A percentile compares a stretch with the other conserved stretches of the same genome.
Conservation (phyloP, 2,329 filamentous ascomycete species). For the Grosmannia serpens region DNA sequence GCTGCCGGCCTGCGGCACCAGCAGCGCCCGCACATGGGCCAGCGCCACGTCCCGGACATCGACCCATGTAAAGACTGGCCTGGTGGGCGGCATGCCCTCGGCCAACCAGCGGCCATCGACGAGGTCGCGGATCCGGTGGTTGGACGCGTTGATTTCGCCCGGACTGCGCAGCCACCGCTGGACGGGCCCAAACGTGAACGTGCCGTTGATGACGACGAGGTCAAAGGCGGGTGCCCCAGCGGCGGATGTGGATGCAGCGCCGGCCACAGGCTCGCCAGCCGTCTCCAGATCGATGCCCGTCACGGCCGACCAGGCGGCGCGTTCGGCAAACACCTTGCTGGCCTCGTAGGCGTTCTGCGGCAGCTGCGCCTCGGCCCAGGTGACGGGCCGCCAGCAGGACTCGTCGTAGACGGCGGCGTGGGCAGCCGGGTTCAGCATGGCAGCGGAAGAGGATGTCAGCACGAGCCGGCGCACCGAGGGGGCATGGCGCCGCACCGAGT, state of each 20-base stretch:
- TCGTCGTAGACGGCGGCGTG: slow-evolving; percentile 29
- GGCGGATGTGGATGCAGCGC: not conserved
- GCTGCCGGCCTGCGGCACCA: slow-evolving; percentile 43
- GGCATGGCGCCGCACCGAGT: slow-evolving; percentile 31
- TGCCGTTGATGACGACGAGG: slow-evolving; percentile 49
- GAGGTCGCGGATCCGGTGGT: slow-evolving; percentile 52
- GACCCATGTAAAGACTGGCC: slow-evolving; percentile 45
- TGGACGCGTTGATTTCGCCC: slow-evolving; percentile 60
- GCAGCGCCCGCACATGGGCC: slow-evolving; percentile 49
- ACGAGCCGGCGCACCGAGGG: slow-evolving; percentile 52
- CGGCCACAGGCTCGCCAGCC: slow-evolving; percentile 14
- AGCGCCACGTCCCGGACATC: slow-evolving; percentile 50
- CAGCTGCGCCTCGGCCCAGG: slow-evolving; percentile 22
- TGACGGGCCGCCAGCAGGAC: slow-evolving; percentile 25
- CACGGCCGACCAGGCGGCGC: slow-evolving; percentile 54
- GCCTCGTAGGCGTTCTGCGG: slow-evolving; percentile 20
- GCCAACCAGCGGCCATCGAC: slow-evolving; percentile 43
- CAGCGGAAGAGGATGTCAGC: slow-evolving; percentile 35
- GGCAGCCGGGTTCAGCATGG: slow-evolving; percentile 26
- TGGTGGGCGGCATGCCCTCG: slow-evolving; percentile 42
- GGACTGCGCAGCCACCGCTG: slow-evolving; percentile 52
- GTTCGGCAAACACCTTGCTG: slow-evolving; percentile 53
- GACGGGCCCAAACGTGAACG: slow-evolving; percentile 51
- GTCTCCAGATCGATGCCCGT: slow-evolving; percentile 28
- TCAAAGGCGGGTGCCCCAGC: slow-evolving; percentile 35